Evolutionary conservation across 495 filamentous ascomycete species (phyloP).

Genomic region (Penicillium coffeae): DNA sequence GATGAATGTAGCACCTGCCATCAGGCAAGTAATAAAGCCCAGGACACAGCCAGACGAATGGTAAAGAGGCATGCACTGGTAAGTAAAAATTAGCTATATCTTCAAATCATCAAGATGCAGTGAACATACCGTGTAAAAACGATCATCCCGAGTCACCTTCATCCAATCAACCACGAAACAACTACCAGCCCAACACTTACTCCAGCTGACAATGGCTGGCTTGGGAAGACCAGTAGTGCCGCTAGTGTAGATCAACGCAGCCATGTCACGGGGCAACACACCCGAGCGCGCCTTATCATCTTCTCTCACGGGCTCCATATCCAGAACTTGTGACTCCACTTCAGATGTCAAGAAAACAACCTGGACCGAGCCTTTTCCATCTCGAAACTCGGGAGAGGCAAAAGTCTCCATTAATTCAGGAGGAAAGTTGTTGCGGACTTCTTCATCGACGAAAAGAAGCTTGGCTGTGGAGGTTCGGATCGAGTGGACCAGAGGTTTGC

Average conservation of each 20-base stretch:
- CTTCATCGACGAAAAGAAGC: constrained; percentile 71
- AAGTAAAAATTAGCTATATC: constrained; percentile 1
- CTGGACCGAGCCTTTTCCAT: constrained; percentile 49
- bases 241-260: constrained; percentile 77
- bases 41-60: constrained; percentile 79
- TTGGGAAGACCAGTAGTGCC: constrained; percentile 93
- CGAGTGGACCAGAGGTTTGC: constrained; percentile 74
- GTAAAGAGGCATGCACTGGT: constrained; percentile 90
- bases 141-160: constrained; percentile 53
- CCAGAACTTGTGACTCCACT: constrained; percentile 57
- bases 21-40: constrained; percentile 58
- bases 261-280: constrained; percentile 53
- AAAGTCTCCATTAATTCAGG: constrained; percentile 43
- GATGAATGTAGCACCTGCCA: constrained; percentile 60
- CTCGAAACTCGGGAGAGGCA: constrained; percentile 37
- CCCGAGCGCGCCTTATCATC: constrained; percentile 58
- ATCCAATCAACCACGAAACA: constrained; percentile 57
- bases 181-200: constrained; percentile 54
- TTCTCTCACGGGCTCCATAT: constrained; percentile 55
- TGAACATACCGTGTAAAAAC: constrained; percentile 70
- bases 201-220: constrained; percentile 79
- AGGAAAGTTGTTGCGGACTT: constrained; percentile 52
- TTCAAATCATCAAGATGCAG: neutral
- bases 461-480: constrained; percentile 65
- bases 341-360: constrained; percentile 61